A percentile compares a stretch with the other conserved stretches of the same genome.
Conservation (phyloP, 495 filamentous ascomycete species). For the Barbatosphaeria neglecta region DNA sequence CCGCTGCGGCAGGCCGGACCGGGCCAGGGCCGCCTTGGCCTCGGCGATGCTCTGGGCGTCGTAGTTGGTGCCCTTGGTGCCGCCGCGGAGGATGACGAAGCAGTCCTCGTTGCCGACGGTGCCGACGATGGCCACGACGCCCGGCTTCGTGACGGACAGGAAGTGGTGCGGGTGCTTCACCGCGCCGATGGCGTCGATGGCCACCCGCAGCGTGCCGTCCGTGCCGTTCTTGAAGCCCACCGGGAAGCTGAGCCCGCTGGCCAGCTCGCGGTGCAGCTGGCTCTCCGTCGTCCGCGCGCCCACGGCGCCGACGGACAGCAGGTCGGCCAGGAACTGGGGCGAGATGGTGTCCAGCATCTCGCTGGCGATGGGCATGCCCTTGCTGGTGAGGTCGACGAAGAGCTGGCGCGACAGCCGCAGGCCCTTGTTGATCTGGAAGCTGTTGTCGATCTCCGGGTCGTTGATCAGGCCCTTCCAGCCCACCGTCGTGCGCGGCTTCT, state of each 20-base stretch:
- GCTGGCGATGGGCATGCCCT: constrained; percentile 95
- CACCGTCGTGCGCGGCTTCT: constrained; percentile 97
- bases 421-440: constrained; percentile 98
- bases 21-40: constrained; percentile 56
- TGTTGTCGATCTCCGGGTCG: constrained; percentile 96
- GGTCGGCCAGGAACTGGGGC: constrained; percentile 93
- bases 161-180: constrained; percentile 94
- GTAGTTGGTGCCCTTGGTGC: constrained; percentile 89
- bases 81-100: constrained; percentile 93
- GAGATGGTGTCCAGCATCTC: constrained; percentile 99
- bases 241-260: constrained; percentile 88
- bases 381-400: constrained; percentile 86
- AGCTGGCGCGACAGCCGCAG: constrained; percentile 76
- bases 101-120: constrained; percentile 96
- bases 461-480: constrained; percentile 99
- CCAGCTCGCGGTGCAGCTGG: constrained; percentile 90
- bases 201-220: constrained; percentile 79
- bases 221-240: constrained; percentile 99
- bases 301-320: constrained; percentile 82
- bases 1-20: constrained; percentile 54
- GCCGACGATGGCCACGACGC: constrained; percentile 89
- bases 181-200: constrained; percentile 93
- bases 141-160: constrained; percentile 95
- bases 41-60: constrained; percentile 71
- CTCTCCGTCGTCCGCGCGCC: constrained; percentile 93